A percentile compares a stretch with the other conserved stretches of the same genome.
Conservation (phyloP, 2,329 filamentous ascomycete species). For the Alternaria metachromatica region DNA sequence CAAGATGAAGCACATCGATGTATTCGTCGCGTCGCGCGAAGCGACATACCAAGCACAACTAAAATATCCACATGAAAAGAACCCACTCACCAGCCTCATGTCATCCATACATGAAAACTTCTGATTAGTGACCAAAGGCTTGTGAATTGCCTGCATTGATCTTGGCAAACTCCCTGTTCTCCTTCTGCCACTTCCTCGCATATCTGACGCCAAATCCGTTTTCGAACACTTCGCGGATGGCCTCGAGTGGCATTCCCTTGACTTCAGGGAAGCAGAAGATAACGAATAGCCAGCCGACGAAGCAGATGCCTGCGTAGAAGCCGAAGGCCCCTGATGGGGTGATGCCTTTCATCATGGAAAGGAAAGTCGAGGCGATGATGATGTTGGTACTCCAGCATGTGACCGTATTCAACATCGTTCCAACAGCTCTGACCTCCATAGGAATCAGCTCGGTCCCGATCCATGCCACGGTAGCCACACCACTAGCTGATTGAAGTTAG, state of each 20-base stretch:
- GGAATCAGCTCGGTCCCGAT: constrained; percentile 47
- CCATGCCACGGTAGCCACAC: neutral
- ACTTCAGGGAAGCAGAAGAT: constrained; percentile 49
- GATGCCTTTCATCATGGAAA: constrained; percentile 50
- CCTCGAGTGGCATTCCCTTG: constrained; percentile 46
- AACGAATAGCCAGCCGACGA: constrained; percentile 45
- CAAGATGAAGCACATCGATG: neutral
- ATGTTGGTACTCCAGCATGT: constrained; percentile 45
- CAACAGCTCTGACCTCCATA: constrained; percentile 47
- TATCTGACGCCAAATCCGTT: constrained; percentile 47
- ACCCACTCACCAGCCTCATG: neutral
- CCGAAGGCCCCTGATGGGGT: constrained; percentile 48
- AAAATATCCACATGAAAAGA: neutral
- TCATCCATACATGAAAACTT: neutral
- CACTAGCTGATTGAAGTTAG: neutral
- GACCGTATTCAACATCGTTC: constrained; percentile 46
- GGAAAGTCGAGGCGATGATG: constrained; percentile 49
- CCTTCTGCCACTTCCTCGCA: constrained; percentile 45
- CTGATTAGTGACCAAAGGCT: constrained; percentile 28
- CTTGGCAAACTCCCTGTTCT: constrained; percentile 46
- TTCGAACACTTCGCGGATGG: constrained; percentile 45
- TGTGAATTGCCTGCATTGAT: constrained; percentile 28
- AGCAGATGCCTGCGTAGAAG: constrained; percentile 48
- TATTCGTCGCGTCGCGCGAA: neutral
- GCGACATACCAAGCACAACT: neutral